A percentile compares a stretch with the other conserved stretches of the same genome.
phyloP scores from a whole-genome alignment of 306 rosid species.

The Erythrophleum fordii region DNA sequence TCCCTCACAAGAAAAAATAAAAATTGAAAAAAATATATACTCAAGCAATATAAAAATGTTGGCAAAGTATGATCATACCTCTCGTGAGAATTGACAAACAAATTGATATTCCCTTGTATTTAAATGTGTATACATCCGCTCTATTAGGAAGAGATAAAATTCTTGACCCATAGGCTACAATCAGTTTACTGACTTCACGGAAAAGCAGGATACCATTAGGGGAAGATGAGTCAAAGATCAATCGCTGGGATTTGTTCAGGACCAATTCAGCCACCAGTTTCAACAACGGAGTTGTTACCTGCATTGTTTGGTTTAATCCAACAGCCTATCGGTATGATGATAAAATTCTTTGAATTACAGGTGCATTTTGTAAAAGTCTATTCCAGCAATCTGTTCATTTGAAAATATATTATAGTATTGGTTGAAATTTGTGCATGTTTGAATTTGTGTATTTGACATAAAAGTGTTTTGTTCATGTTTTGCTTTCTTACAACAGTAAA shows the following conservation, averaged over 20 bases:
- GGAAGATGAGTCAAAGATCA: slow-evolving; percentile 85
- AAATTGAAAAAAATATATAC: not conserved
- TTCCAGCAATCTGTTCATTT: not conserved
- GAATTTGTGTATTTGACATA: slow-evolving; percentile 4
- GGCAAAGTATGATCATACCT: slow-evolving; percentile 53
- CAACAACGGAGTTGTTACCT: slow-evolving; percentile 87
- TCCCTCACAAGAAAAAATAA: not conserved
- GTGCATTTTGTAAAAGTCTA: not conserved
- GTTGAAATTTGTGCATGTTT: not conserved
- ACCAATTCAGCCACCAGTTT: slow-evolving; percentile 85
- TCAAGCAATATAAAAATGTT: not conserved
- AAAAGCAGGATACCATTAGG: slow-evolving; percentile 95
- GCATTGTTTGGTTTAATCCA: slow-evolving; percentile 40
- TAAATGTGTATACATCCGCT: slow-evolving; percentile 76
- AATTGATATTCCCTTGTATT: slow-evolving; percentile 92
- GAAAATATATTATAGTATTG: not conserved
- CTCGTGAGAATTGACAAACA: slow-evolving; percentile 75
- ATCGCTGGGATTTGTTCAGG: slow-evolving; percentile 78
- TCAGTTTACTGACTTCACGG: slow-evolving; percentile 90
- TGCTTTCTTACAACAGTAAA: not conserved
- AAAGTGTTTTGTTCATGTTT: slow-evolving; percentile 4
- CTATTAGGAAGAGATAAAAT: slow-evolving; percentile 69
- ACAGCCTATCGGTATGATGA: slow-evolving; percentile 13
- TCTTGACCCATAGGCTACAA: slow-evolving; percentile 89
- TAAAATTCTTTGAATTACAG: not conserved